A percentile compares a stretch with the other conserved stretches of the same genome.
Evolutionary conservation across 345 rosid species (phyloP).

Genomic region (Salix exigua): DNA sequence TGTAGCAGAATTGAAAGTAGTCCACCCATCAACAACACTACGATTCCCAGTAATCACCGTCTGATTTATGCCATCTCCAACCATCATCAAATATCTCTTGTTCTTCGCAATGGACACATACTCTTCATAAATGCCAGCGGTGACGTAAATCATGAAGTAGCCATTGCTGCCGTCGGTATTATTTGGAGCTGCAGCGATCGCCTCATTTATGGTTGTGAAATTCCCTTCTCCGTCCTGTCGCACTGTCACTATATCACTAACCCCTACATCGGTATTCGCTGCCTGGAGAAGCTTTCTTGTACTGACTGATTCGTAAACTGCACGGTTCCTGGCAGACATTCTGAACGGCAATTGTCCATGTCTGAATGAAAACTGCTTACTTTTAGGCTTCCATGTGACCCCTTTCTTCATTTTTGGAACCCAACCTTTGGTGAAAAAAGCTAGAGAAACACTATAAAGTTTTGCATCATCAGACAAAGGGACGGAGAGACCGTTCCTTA

Average conservation of each 20-base stretch:
- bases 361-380: constrained; percentile 33
- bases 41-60: constrained; percentile 83
- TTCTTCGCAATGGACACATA: constrained; percentile 61
- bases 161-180: constrained; percentile 50
- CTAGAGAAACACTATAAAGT: constrained; percentile 67
- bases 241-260: constrained; percentile 64
- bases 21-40: constrained; percentile 78
- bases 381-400: constrained; percentile 23
- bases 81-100: constrained; percentile 71
- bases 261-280: constrained; percentile 20
- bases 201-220: constrained; percentile 66
- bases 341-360: constrained; percentile 52
- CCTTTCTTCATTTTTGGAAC: constrained; percentile 48
- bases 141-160: constrained; percentile 69
- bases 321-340: constrained; percentile 48
- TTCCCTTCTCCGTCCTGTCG: constrained; percentile 68
- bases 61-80: constrained; percentile 82
- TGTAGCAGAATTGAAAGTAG: constrained; percentile 86
- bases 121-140: constrained; percentile 74
- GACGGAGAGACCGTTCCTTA: constrained; percentile 43
- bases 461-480: constrained; percentile 67
- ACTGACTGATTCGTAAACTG: constrained; percentile 45
- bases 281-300: constrained; percentile 43
- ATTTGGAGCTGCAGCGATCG: constrained; percentile 69
- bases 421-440: constrained; percentile 73